These are phyloP conservation scores for Dillenia suffruticosa DNA, from an alignment of 164 flowering plant genomes.

Conservation along the genomic window DNA sequence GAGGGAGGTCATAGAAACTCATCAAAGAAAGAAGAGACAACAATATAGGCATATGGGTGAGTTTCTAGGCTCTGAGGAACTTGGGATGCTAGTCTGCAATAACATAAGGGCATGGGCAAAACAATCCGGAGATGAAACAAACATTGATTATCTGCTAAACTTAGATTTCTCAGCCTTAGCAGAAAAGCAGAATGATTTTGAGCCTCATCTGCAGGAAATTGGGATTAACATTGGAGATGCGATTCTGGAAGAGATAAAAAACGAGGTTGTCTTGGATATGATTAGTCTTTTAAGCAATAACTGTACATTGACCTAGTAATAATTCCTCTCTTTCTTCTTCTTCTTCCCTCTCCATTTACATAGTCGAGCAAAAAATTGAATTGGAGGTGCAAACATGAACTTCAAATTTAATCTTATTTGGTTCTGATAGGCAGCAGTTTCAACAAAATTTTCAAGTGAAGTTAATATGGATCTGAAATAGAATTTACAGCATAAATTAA, in stretches of 20 bases:
- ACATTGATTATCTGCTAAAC: slow-evolving; percentile 14
- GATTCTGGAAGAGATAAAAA: slow-evolving; percentile 30
- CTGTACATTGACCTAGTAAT: too few species aligned
- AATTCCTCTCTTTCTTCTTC: too few species aligned
- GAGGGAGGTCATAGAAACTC: slow-evolving; percentile 28
- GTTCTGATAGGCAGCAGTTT: too few species aligned
- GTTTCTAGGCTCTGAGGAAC: slow-evolving; percentile 28
- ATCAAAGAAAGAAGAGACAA: slow-evolving; percentile 3
- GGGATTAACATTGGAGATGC: slow-evolving; percentile 30
- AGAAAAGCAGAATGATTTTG: slow-evolving; percentile 27
- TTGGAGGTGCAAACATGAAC: too few species aligned
- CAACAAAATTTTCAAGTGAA: too few species aligned
- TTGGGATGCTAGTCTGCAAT: slow-evolving; percentile 31
- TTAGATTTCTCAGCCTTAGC: slow-evolving; percentile 20
- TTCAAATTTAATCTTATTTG: too few species aligned
- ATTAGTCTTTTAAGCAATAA: background rate
- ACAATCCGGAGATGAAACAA: slow-evolving; percentile 27
- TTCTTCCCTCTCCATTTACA: too few species aligned
- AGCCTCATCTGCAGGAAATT: slow-evolving; percentile 18
- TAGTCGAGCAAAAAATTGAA: too few species aligned
- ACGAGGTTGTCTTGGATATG: slow-evolving; percentile 28
- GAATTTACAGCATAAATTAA: too few species aligned
- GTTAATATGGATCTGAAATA: too few species aligned
- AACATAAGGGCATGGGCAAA: slow-evolving; percentile 27
- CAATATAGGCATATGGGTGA: background rate